Conservation (phyloP, 164 flowering plant genomes). For the Nymphaea thermarum region DNA sequence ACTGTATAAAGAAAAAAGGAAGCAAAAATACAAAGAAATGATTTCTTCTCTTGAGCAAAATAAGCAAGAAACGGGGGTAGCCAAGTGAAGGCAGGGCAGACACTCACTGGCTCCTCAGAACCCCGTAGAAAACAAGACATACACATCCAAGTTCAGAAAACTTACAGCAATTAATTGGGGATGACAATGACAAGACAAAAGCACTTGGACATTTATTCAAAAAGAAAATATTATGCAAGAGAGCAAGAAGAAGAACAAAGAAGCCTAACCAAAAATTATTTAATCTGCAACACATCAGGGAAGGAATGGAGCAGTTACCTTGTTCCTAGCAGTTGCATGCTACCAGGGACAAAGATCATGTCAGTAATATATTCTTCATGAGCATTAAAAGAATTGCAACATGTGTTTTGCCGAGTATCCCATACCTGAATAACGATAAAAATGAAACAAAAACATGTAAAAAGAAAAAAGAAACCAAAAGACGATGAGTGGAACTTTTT, state of each 20-base stretch:
- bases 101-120: not conserved
- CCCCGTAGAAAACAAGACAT: not conserved
- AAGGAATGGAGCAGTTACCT: not conserved
- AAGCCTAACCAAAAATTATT: not conserved
- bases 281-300: not conserved
- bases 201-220: too few species aligned
- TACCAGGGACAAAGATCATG: conserved; percentile 59
- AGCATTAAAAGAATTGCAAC: conserved; percentile 47
- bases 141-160: not conserved
- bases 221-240: too few species aligned
- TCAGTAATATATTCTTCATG: conserved; percentile 85
- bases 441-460: not conserved
- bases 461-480: too few species aligned
- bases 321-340: conserved; percentile 28
- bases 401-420: conserved; percentile 83
- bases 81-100: not conserved
- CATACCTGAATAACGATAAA: conserved; percentile 46
- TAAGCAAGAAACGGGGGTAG: not conserved
- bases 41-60: too few species aligned
- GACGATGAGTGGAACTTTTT: too few species aligned
- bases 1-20: conserved; percentile 26
- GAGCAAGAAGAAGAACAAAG: conserved; percentile 1
- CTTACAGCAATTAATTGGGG: too few species aligned
- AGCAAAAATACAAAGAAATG: not conserved
- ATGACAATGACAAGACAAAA: too few species aligned